These are phyloP conservation scores for Erythrobasidium hasegawianum DNA, from an alignment of 1,284 basidiomycete genomes.

Conservation along the genomic window DNA sequence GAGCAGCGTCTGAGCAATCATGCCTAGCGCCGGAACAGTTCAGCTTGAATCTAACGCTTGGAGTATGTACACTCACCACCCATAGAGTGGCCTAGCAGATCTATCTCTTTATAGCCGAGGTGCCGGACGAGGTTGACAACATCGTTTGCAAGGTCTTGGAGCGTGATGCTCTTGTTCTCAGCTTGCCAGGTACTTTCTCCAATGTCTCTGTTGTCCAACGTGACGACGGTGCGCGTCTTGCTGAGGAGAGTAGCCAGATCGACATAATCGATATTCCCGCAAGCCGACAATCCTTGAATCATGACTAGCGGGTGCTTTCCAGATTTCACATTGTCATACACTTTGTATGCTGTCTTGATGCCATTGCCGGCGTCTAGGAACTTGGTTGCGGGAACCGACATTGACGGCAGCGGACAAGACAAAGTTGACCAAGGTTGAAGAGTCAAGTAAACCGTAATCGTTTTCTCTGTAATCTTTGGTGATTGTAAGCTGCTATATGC, in stretches of 20 bases:
- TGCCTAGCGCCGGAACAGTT: slow-evolving; percentile 7
- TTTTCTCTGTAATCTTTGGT: no score
- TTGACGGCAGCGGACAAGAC: no score
- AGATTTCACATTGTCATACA: slow-evolving; percentile 5
- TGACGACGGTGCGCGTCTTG: slow-evolving; percentile 19
- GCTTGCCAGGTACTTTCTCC: slow-evolving; percentile 25
- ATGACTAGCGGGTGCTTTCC: slow-evolving; percentile 20
- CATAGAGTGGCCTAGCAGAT: slow-evolving; percentile 29
- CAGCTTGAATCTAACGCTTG: neutral
- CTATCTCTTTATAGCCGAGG: slow-evolving; percentile 20
- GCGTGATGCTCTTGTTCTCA: slow-evolving; percentile 13
- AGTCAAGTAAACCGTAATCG: no score
- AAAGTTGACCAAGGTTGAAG: no score
- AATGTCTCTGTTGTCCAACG: slow-evolving; percentile 28
- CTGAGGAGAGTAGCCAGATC: slow-evolving; percentile 8
- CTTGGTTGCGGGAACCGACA: no score
- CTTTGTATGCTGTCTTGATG: slow-evolving; percentile 16
- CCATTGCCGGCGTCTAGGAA: no score
- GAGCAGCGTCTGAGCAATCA: slow-evolving; percentile 34
- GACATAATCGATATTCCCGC: slow-evolving; percentile 22
- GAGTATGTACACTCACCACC: slow-evolving; percentile 11
- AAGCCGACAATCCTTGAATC: slow-evolving; percentile 31
- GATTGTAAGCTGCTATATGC: no score
- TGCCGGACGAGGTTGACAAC: slow-evolving; percentile 25
- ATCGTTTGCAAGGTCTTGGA: slow-evolving; percentile 26